Evolutionary conservation across 352 stramenopile genomes (phyloP).

Genomic region (Aphanomyces invadans): DNA sequence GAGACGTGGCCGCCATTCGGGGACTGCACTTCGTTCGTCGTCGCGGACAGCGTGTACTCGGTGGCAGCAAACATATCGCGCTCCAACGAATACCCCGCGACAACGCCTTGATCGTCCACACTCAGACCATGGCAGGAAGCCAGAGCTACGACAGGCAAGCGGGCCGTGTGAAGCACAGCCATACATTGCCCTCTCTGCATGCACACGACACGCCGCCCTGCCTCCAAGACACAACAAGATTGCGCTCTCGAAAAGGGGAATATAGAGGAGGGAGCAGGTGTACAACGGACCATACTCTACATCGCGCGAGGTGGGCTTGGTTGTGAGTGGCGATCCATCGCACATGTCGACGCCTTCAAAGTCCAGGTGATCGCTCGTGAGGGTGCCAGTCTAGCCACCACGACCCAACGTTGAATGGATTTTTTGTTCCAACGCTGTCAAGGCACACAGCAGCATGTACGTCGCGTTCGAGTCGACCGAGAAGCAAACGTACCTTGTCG

Average conservation of each 20-base stretch:
- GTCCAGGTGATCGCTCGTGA: conserved; percentile 62
- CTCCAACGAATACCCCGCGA: conserved; percentile 66
- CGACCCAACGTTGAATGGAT: too few relatives aligned
- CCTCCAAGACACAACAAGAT: too few relatives aligned
- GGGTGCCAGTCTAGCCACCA: conserved; percentile 44
- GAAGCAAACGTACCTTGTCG: conserved; percentile 42
- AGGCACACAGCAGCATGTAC: neutral
- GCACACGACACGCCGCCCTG: too few relatives aligned
- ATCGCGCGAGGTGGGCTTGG: neutral
- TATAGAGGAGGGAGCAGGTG: too few relatives aligned
- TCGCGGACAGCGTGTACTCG: conserved; percentile 49
- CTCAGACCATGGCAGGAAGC: conserved; percentile 62
- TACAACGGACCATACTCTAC: conserved; percentile 1
- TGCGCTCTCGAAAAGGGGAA: too few relatives aligned
- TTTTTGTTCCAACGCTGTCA: too few relatives aligned
- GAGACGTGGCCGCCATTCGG: neutral
- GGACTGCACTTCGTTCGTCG: too few relatives aligned
- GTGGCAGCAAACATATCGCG: conserved; percentile 64
- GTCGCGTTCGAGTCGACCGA: neutral
- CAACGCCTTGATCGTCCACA: conserved; percentile 34
- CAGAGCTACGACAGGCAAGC: conserved; percentile 41
- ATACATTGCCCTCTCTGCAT: neutral
- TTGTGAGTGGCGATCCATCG: conserved; percentile 2
- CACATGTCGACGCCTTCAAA: conserved; percentile 69
- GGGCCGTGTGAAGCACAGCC: neutral